Evolutionary conservation across 331 rosid species (phyloP), one percentile per base, ranked within the genome.

Genomic region (Dryas integrifolia): DNA sequence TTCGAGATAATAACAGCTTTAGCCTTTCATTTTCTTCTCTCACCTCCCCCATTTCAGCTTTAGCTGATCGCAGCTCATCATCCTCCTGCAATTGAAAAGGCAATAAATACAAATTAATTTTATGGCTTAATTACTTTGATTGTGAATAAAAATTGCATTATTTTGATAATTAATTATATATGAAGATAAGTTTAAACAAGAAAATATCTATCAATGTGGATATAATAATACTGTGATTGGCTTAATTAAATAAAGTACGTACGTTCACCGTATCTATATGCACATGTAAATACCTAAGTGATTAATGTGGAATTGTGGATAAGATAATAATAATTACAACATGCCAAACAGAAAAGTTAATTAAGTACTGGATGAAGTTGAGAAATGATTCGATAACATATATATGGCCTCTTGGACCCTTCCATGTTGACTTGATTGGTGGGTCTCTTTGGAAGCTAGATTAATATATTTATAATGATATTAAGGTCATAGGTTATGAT

Each of bases 21-120:
- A 88, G 55, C 72, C 73, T 82, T 76, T 81, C 71, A 12, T 86
- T 88, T 70, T 88, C 94, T 86, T 84, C 86, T 57, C 68, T 86
- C n/a, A 60, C 79, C 68, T 74, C 83, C 7, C 65, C 82, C 77
- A 78, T 80, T 78, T 82, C 72, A 0, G 82, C 86, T 81, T 78
- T 77, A 1, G 81, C 72, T 67, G 80, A 80, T 80, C 76, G 79
- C 1, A 82, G 71, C 51, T 79, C 58, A 53, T 69, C 69, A 18
- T 79, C 82, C 83, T 85, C 78, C 65, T 43, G 58, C 11, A 57
- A 30, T 30, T 30, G 15, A 15, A 21, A 21, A 21, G 67, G 26
- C 67, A 62, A 40, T 45, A 62, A 62, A 40, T 45, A 62, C 67
- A 62, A 41, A 62, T 30, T 30, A 30, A 30, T 30, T 30, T 30